Conservation (phyloP, 176 grass and related monocot species). For the Eleusine indica region DNA sequence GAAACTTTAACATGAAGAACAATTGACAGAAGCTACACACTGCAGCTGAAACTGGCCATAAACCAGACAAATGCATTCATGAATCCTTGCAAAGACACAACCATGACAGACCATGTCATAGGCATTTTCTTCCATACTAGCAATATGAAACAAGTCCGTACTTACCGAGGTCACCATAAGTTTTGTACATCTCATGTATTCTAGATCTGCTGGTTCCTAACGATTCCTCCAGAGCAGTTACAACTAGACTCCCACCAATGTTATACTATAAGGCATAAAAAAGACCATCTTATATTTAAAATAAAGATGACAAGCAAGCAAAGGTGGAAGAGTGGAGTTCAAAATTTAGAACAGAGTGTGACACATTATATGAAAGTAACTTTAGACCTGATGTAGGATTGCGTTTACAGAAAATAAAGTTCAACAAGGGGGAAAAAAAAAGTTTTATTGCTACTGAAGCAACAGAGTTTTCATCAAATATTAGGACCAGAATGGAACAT, state of each 20-base stretch:
- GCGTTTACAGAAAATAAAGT: background rate
- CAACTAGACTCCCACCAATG: constrained; percentile 82
- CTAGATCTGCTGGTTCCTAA: constrained; percentile 77
- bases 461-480: constrained; percentile 1
- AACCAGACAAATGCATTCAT: constrained; percentile 19
- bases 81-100: constrained; percentile 21
- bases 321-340: constrained; percentile 6
- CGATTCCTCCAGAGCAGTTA: constrained; percentile 78
- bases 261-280: constrained; percentile 24
- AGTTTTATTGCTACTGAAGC: background rate
- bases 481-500: background rate
- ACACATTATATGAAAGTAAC: constrained; percentile 14
- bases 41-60: background rate
- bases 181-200: constrained; percentile 97
- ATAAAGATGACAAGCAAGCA: constrained; percentile 14
- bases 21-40: constrained; percentile 32
- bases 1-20: constrained; percentile 32
- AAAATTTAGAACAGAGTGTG: constrained; percentile 12
- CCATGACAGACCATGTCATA: background rate
- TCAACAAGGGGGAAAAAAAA: background rate
- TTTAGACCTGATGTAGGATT: background rate
- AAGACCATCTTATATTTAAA: constrained; percentile 20
- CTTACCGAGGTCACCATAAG: constrained; percentile 85
- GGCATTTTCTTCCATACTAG: constrained; percentile 26
- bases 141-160: constrained; percentile 37